Evolutionary conservation across 1,139 yeast genomes (phyloP).

Genomic region (Kodamaea arcana): DNA sequence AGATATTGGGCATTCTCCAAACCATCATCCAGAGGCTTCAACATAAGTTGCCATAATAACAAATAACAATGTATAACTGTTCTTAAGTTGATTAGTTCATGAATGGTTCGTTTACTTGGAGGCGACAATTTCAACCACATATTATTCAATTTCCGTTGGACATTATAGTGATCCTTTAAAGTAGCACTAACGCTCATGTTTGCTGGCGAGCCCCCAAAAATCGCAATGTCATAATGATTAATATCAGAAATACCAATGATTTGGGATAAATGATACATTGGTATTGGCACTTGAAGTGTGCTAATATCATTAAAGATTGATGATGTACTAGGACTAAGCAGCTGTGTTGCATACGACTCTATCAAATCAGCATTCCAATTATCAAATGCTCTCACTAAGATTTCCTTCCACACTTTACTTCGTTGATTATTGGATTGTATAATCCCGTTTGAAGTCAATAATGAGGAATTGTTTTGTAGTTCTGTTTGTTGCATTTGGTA

Average conservation of each 20-base stretch:
- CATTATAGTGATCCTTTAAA: constrained; percentile 48
- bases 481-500: constrained; percentile 75
- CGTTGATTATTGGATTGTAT: constrained; percentile 11
- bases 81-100: constrained; percentile 31
- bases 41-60: constrained; percentile 58
- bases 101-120: constrained; percentile 17
- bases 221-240: constrained; percentile 73
- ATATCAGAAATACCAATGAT: constrained; percentile 59
- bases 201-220: constrained; percentile 78
- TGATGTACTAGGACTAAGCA: constrained; percentile 8
- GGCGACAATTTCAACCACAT: constrained; percentile 39
- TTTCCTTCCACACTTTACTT: constrained; percentile 18
- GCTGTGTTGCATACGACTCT: constrained; percentile 9
- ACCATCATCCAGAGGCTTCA: constrained; percentile 36
- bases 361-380: constrained; percentile 18
- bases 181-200: constrained; percentile 74
- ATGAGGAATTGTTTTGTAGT: constrained; percentile 48
- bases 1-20: constrained; percentile 15
- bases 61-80: constrained; percentile 62
- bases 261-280: constrained; percentile 67
- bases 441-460: constrained; percentile 27
- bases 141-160: constrained; percentile 44
- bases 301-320: constrained; percentile 13
- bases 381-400: constrained; percentile 20
- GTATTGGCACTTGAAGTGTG: constrained; percentile 17